phyloP scores from a whole-genome alignment of 78 protist genomes.

The Bigelowiella natans region DNA sequence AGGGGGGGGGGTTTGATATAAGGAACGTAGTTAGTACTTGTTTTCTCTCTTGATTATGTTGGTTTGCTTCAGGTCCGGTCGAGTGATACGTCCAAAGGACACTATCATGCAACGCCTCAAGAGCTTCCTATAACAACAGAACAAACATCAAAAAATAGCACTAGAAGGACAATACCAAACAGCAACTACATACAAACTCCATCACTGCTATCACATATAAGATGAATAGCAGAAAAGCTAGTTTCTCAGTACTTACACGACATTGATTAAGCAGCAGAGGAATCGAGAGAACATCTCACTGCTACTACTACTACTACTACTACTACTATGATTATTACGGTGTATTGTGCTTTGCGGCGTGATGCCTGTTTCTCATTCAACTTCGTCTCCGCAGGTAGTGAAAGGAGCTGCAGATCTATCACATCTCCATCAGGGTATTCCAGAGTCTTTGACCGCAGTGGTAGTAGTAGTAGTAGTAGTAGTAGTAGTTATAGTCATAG shows the following conservation, averaged over 20 bases:
- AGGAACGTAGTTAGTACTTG: too few relatives aligned
- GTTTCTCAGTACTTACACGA: too few relatives aligned
- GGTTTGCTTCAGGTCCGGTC: not conserved
- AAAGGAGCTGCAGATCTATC: not conserved
- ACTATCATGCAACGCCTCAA: not conserved
- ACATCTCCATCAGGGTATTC: not conserved
- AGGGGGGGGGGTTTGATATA: too few relatives aligned
- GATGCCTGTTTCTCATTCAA: not conserved
- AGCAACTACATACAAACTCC: too few relatives aligned
- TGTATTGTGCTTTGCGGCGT: not conserved
- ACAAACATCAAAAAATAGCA: too few relatives aligned
- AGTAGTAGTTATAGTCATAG: not conserved
- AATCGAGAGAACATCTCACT: too few relatives aligned
- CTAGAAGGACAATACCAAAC: too few relatives aligned
- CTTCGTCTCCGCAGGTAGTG: not conserved
- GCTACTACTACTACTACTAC: not conserved
- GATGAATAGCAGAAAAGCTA: too few relatives aligned
- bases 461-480: not conserved
- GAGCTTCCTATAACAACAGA: not conserved
- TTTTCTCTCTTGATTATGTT: too few relatives aligned
- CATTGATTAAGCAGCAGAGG: too few relatives aligned
- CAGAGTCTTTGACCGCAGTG: not conserved
- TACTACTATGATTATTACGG: not conserved
- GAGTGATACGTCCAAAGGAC: not conserved
- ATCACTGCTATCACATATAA: too few relatives aligned